A percentile compares a stretch with the other conserved stretches of the same genome.
Conservation (phyloP, 495 filamentous ascomycete species). For the Penicillium diatomitis region DNA sequence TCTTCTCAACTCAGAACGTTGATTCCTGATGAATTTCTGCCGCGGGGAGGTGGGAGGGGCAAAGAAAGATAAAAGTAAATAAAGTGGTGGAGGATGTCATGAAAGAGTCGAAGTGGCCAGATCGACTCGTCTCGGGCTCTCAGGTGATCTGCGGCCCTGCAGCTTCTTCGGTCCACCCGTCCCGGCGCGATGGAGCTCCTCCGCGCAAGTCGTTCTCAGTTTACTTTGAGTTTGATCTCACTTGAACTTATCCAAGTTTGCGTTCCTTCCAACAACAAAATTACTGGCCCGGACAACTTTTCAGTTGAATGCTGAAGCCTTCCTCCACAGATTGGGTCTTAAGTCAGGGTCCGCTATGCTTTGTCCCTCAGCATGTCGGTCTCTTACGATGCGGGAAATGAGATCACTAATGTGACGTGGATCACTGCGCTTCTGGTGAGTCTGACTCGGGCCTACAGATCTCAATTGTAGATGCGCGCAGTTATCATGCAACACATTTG, state of each 20-base stretch:
- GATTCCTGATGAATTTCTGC: not conserved
- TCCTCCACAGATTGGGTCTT: too few relatives aligned
- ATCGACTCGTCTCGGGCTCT: conserved; percentile 13
- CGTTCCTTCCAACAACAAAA: too few relatives aligned
- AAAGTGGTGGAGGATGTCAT: conserved; percentile 2
- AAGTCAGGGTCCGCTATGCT: not conserved
- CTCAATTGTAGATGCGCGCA: too few relatives aligned
- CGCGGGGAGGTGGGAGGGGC: not conserved
- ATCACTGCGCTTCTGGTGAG: conserved; percentile 28
- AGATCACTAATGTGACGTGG: conserved; percentile 26
- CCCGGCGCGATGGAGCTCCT: too few relatives aligned
- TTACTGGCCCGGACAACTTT: too few relatives aligned
- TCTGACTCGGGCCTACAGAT: not conserved
- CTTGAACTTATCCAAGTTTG: too few relatives aligned
- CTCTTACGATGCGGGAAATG: conserved; percentile 24
- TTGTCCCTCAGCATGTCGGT: conserved; percentile 23
- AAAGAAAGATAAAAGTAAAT: not conserved
- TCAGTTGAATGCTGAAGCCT: too few relatives aligned
- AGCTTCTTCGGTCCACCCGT: conserved; percentile 2
- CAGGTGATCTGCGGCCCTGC: conserved; percentile 17
- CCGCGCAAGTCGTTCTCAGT: too few relatives aligned
- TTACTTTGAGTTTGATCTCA: too few relatives aligned
- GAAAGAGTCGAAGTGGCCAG: conserved; percentile 25
- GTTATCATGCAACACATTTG: not conserved
- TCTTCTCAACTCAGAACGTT: too few relatives aligned